A percentile compares a stretch with the other conserved stretches of the same genome.
Conservation (phyloP, 495 filamentous ascomycete species). For the Podospora bellae-mahoneyi region DNA sequence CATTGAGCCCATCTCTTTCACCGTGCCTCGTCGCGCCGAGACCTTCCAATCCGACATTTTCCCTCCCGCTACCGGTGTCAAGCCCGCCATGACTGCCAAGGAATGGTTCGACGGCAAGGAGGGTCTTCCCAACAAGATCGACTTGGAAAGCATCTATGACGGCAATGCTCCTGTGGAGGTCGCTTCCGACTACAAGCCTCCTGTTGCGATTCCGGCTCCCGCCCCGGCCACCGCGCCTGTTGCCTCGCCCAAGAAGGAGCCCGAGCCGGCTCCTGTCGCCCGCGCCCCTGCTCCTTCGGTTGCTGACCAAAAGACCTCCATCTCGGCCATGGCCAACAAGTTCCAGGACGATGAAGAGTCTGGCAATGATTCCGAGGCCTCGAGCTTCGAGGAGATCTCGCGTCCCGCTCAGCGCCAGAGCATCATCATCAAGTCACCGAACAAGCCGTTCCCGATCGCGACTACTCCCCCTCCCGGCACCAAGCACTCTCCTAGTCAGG, state of each 20-base stretch:
- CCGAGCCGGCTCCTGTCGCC: conserved; percentile 44
- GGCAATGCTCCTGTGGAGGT: conserved; percentile 74
- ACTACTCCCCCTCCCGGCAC: conserved; percentile 32
- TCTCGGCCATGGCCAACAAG: conserved; percentile 77
- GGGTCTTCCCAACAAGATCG: conserved; percentile 81
- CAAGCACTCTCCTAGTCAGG: conserved; percentile 25
- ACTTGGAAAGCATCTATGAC: conserved; percentile 86
- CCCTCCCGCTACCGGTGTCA: conserved; percentile 72
- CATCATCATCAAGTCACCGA: conserved; percentile 26
- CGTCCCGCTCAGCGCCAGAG: conserved; percentile 48
- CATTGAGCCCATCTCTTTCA: conserved; percentile 96
- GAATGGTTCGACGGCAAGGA: conserved; percentile 88
- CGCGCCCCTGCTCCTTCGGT: conserved; percentile 57
- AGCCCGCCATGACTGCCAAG: conserved; percentile 70
- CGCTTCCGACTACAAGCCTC: conserved; percentile 64
- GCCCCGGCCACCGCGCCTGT: conserved; percentile 48
- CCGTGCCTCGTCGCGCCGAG: conserved; percentile 92
- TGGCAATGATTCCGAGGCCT: conserved; percentile 59
- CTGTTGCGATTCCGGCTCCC: conserved; percentile 34
- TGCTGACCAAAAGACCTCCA: conserved; percentile 79
- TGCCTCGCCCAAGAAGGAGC: conserved; percentile 54
- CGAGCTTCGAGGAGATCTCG: conserved; percentile 79
- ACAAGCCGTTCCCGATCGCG: conserved; percentile 25
- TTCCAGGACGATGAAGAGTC: conserved; percentile 73
- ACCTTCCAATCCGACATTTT: conserved; percentile 97